Base-by-base conservation (phyloP, 2,329 filamentous ascomycete genomes). In the Neofusicoccum kwambonambiense region DNA sequence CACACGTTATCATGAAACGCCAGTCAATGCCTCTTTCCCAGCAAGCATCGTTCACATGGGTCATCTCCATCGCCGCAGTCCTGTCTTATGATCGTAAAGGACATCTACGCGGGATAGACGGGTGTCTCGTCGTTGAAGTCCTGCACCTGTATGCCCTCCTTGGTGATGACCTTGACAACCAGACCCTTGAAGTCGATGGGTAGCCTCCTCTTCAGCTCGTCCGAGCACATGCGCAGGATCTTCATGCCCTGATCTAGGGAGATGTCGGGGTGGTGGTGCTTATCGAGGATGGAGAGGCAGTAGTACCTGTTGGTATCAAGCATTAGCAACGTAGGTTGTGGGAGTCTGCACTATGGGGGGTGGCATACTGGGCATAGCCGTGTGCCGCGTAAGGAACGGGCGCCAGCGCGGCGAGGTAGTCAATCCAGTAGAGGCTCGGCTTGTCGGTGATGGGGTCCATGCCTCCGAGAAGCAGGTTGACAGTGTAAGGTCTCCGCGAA, bases 101-200 rank as follows among this genome's bases (percentile, higher is more conserved):
- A 31, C 4, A 31, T 52, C 35, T 65, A 65, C 54, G 63, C 63
- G 12, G 63, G 63, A 78, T 85, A 86, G 42, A 90, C 87, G 66
- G 89, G 81, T 78, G 88, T 89, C 80, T 90, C 89, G 76, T 97
- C 92, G 76, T 94, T 90, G 77, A 93, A 96, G 69, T 92, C 87
- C 73, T 96, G 86, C 72, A 95, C 92, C 71, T 87, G 83, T 68
- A 99, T 90, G 11, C 96, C 95, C 72, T 98, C 92, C 82, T 96
- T 96, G 68, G 93, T 97, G 73, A 99, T 88, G 41, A 93, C 90
- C 85, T 98, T 98, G 73, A 99, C 93, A 62, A 89, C 72, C 72
- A 97, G 91, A 44, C 95, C 95, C 86, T 99, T 99, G 87, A 98
- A 99, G 79, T 99, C 95, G 76, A 99, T 93, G 66, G 95, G 95